Conservation (phyloP, 139 green algal genomes). For the Auxenochlorella pyrenoidosa region DNA sequence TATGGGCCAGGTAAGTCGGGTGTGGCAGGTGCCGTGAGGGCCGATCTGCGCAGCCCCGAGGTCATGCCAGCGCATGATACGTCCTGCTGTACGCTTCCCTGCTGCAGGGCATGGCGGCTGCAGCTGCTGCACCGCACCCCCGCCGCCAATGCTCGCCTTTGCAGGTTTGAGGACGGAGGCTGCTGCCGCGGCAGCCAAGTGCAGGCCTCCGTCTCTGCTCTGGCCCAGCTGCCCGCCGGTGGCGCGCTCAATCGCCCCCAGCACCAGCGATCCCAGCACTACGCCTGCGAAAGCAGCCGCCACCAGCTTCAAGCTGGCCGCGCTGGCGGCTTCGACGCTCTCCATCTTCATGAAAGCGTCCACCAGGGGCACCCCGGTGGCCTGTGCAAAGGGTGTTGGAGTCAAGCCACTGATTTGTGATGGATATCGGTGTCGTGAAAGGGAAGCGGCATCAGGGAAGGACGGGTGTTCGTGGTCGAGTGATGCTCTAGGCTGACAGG, state of each 20-base stretch:
- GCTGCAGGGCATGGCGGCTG: not conserved
- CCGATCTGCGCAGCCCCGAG: too few species aligned
- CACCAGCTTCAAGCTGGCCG: conserved; percentile 12
- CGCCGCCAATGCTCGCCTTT: not conserved
- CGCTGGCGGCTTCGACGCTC: not conserved
- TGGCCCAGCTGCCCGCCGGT: not conserved
- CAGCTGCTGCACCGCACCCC: too few species aligned
- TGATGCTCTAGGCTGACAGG: too few species aligned
- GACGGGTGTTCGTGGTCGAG: too few species aligned
- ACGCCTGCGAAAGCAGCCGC: not conserved
- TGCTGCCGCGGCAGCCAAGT: not conserved
- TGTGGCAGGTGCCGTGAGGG: not conserved
- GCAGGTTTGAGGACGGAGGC: not conserved
- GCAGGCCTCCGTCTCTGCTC: not conserved
- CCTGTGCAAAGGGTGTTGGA: not conserved
- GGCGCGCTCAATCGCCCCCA: not conserved
- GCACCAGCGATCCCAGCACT: not conserved
- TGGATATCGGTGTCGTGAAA: too few species aligned
- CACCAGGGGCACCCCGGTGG: conserved; percentile 27
- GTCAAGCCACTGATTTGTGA: too few species aligned
- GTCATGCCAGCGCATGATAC: not conserved
- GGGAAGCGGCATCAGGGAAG: too few species aligned
- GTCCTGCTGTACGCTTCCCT: not conserved
- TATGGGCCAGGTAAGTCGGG: too few species aligned
- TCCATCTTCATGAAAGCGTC: not conserved